phyloP scores from a whole-genome alignment of 2,329 filamentous ascomycete species.

The Penicillium brevicompactum region DNA sequence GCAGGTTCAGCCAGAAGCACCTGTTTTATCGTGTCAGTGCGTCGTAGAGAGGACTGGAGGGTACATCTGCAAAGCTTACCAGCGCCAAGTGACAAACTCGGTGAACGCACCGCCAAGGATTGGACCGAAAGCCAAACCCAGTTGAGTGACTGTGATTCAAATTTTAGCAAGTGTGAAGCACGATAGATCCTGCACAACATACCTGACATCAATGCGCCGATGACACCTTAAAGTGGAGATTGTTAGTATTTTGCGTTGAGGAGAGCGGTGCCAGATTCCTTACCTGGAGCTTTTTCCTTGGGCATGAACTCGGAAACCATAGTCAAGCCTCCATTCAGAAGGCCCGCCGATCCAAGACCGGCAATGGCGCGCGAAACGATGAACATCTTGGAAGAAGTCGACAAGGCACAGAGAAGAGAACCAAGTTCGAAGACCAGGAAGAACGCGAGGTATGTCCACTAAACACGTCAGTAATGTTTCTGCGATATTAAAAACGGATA shows the following conservation, averaged over 20 bases:
- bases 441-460: not conserved
- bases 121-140: not conserved
- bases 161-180: not conserved
- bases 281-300: conserved; percentile 21
- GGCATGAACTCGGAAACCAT: conserved; percentile 20
- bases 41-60: not conserved
- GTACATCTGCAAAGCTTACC: not conserved
- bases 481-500: not conserved
- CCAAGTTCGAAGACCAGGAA: not conserved
- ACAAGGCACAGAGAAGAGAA: not conserved
- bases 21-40: not conserved
- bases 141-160: not conserved
- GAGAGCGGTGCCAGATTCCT: not conserved
- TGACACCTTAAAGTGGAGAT: not conserved
- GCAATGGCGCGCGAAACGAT: conserved; percentile 25
- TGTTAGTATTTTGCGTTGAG: too few relatives aligned
- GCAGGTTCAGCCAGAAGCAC: conserved; percentile 1
- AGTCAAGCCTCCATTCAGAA: conserved; percentile 23
- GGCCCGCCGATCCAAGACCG: conserved; percentile 21
- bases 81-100: not conserved
- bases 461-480: not conserved
- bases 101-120: conserved; percentile 12
- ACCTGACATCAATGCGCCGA: not conserved
- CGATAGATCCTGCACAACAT: not conserved
- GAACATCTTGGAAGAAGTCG: conserved; percentile 24